Percentiles rank a stretch among this genome's conserved stretches.
These are phyloP conservation scores for Proliferodiscus dingleyae DNA, from an alignment of 2,329 filamentous ascomycete genomes.

Conservation along the genomic window DNA sequence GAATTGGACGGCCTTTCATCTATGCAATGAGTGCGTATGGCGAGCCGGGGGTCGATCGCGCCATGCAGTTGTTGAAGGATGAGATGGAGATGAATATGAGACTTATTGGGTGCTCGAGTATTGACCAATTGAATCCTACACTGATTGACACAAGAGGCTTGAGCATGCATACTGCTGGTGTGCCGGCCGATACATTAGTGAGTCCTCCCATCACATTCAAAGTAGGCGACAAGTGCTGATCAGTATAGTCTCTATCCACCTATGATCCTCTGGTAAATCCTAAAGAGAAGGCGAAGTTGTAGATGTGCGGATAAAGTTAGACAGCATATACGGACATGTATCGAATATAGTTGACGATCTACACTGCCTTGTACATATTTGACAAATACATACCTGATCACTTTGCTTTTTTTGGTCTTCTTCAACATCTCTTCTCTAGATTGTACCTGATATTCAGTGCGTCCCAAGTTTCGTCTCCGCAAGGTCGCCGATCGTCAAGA, in stretches of 20 bases:
- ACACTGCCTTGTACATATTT: too few relatives aligned
- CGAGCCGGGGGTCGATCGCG: conserved; percentile 77
- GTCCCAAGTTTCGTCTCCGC: too few relatives aligned
- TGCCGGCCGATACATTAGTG: conserved; percentile 56
- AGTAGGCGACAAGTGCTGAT: conserved; percentile 10
- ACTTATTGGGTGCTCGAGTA: conserved; percentile 70
- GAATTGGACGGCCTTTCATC: conserved; percentile 90
- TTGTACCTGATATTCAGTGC: too few relatives aligned
- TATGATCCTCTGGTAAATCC: conserved; percentile 47
- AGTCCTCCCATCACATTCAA: conserved; percentile 7
- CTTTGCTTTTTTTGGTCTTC: too few relatives aligned
- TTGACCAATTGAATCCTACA: conserved; percentile 75
- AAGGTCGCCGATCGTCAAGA: too few relatives aligned
- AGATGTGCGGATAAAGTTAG: conserved; percentile 8
- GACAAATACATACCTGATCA: too few relatives aligned
- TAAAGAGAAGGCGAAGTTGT: conserved; percentile 43
- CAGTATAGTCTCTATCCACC: conserved; percentile 21
- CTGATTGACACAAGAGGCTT: conserved; percentile 75
- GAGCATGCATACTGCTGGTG: conserved; percentile 50
- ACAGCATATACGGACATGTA: neutral
- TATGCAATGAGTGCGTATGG: conserved; percentile 96
- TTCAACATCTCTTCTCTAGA: neutral
- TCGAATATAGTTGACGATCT: neutral
- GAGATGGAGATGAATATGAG: conserved; percentile 99
- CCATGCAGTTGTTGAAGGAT: conserved; percentile 88